phyloP scores from a whole-genome alignment of 352 stramenopile genomes.

The Pythium dissimile region DNA sequence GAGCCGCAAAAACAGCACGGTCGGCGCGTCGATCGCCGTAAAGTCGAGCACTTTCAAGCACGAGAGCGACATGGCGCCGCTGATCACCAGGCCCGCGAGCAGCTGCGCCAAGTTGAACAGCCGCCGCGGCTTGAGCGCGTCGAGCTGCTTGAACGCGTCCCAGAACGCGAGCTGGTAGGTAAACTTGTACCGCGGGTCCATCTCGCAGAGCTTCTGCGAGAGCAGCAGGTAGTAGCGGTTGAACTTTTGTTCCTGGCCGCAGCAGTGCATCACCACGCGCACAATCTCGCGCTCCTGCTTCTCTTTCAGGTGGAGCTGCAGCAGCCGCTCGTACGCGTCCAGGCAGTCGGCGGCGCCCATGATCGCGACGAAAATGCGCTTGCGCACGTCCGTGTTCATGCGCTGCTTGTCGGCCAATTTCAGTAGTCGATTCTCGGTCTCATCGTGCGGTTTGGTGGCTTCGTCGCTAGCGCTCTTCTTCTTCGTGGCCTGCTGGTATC shows the following conservation, averaged over 20 bases:
- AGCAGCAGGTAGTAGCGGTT: slow-evolving; percentile 96
- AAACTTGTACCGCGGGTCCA: slow-evolving; percentile 94
- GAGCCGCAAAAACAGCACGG: slow-evolving; percentile 88
- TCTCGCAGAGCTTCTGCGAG: slow-evolving; percentile 91
- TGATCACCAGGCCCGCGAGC: slow-evolving; percentile 72
- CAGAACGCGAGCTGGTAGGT: slow-evolving; percentile 96
- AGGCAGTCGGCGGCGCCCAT: slow-evolving; percentile 95
- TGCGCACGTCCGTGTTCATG: slow-evolving; percentile 96
- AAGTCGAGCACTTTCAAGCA: slow-evolving; percentile 93
- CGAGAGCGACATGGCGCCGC: slow-evolving; percentile 66
- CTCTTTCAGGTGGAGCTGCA: slow-evolving; percentile 88
- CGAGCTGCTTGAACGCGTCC: slow-evolving; percentile 95
- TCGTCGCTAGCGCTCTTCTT: slow-evolving; percentile 17
- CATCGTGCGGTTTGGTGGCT: slow-evolving; percentile 13
- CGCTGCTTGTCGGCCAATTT: slow-evolving; percentile 93
- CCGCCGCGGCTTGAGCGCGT: slow-evolving; percentile 77
- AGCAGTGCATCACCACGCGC: slow-evolving; percentile 94
- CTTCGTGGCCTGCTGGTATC: slow-evolving; percentile 43
- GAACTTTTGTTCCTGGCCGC: slow-evolving; percentile 82
- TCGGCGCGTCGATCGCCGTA: slow-evolving; percentile 81
- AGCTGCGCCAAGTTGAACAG: slow-evolving; percentile 90
- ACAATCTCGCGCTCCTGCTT: slow-evolving; percentile 93
- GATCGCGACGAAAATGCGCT: slow-evolving; percentile 96
- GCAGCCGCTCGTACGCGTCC: slow-evolving; percentile 94
- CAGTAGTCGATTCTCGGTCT: slow-evolving; percentile 73